Evolutionary conservation across 2,329 filamentous ascomycete species (phyloP), one percentile per base, ranked within the genome.

Genomic region (Hawksworthiomyces lignivorus): DNA sequence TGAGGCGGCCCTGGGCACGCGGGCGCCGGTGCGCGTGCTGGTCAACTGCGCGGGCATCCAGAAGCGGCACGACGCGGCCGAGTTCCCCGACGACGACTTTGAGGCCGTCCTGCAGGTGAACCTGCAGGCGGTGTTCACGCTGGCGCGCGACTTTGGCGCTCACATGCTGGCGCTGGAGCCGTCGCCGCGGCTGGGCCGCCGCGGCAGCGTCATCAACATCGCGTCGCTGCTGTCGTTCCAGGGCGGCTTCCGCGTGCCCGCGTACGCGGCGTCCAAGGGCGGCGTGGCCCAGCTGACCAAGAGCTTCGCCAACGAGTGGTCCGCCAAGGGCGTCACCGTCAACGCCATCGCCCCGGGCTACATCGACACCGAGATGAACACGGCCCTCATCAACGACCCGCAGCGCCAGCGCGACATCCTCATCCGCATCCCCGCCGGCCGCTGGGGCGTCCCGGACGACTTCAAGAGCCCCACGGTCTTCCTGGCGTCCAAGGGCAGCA

Each of bases 311-410:
- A 95, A 95, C 58, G 86, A 94, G 65, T 95, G 88, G 88, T 78
- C 81, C 0, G 62, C 69, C n/a, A 74, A 79, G 55, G 87, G 87
- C 3, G 73, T 95, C 48, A 86, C 75, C 1, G 87, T 95, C 30
- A 95, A 95, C 60, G 86, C 84, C 7, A 86, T 95, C 56, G 87
- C 88, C 3, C 88, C 88, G 0, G 88, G 88, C 0, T 95, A 95
- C 62, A 86, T 94, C 53, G 84, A 77, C 37, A 95, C 88, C n/a
- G 88, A 95, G 47, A 95, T 95, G 89, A 96, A 95, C 60, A 74
- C 72, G 50, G 88, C 87, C 3, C 63, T 96, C 55, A 76, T 94
- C 32, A 75, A 80, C 38, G 80, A 95, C 60, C 62, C 74, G 54
- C 75, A 73, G 51, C 68, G 88, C 27, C 72, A 84, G 46, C 76